Evolutionary conservation across 441 rosid genomes (phyloP), one percentile per base, ranked within the genome.

Genomic region (Euphorbia celastroides): DNA sequence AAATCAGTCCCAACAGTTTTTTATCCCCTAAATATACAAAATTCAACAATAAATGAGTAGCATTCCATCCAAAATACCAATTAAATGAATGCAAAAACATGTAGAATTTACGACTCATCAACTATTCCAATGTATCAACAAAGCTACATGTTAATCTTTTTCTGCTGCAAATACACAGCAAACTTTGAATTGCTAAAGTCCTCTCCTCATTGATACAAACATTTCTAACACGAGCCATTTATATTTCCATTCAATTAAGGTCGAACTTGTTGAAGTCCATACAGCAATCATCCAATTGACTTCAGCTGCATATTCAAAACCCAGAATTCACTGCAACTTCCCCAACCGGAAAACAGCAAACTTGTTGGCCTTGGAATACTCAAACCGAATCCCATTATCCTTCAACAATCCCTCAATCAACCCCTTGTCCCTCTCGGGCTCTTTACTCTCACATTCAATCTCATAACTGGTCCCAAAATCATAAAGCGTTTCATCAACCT

Each of bases 401-500:
- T 57, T 79, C 81, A 89, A 79, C 64, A 89, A 79, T 42, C 73
- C 82, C 68, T 84, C 92, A 31, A 93, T 82, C 84, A 80, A 36
- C n/a, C 36, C 76, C 81, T 86, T 88, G 23, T 77, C 86, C 23
- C 70, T 74, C 57, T 88, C 90, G 5, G 97, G 96, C 55, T 88
- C 95, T 42, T 41, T 79, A 1, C 79, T 88, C 74, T 93, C 97
- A 66, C 98, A 93, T 61, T 89, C 97, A 44, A 93, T 64, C 78
- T 93, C 96, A 60, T 84, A 86, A 46, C 85, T 70, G 1, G 52
- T 83, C 42, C 97, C 96, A 71, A 93, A 89, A 13, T 69, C 88
- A 75, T 79, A 93, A 65, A 72, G 75, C 0, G 92, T 91, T 81
- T 93, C 92, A 67, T 91, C 97, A 44, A 91, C 75, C 86, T 91